phyloP scores from a whole-genome alignment of 2,329 filamentous ascomycete species.

The Neocatenulostroma microsporum region DNA sequence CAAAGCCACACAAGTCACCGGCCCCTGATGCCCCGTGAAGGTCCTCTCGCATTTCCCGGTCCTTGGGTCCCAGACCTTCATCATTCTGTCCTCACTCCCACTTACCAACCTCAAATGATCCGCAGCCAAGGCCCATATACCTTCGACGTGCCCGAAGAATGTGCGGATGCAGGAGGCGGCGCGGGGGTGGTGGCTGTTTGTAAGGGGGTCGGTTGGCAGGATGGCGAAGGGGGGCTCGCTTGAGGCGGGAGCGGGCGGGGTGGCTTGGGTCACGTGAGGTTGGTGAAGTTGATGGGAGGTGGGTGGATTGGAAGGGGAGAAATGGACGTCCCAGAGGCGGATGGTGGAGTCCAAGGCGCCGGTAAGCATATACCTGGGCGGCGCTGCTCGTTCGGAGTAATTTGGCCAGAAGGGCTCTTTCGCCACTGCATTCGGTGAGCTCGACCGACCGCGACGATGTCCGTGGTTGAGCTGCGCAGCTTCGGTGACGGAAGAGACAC shows the following conservation, averaged over 20 bases:
- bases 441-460: constrained; percentile 10
- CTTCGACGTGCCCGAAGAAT: constrained; percentile 95
- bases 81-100: constrained; percentile 86
- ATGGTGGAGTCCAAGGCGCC: constrained; percentile 87
- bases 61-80: constrained; percentile 91
- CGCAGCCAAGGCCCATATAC: constrained; percentile 85
- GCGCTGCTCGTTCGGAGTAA: constrained; percentile 58
- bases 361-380: constrained; percentile 86
- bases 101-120: constrained; percentile 83
- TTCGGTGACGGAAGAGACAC: constrained; percentile 21
- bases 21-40: constrained; percentile 81
- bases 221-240: too few species aligned
- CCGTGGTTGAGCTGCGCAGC: constrained; percentile 6
- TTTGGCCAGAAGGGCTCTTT: constrained; percentile 51
- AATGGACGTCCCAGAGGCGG: constrained; percentile 75
- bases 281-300: constrained; percentile 8
- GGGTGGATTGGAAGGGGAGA: constrained; percentile 11
- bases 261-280: constrained; percentile 3
- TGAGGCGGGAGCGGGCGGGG: too few species aligned
- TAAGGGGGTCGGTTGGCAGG: constrained; percentile 28
- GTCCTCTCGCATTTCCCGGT: constrained; percentile 88
- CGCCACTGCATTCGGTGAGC: too few species aligned
- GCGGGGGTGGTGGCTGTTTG: constrained; percentile 27
- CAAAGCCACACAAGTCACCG: constrained; percentile 86
- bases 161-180: constrained; percentile 65